Conservation (phyloP, 345 rosid species). For the Cardamine chenopodiifolia region DNA sequence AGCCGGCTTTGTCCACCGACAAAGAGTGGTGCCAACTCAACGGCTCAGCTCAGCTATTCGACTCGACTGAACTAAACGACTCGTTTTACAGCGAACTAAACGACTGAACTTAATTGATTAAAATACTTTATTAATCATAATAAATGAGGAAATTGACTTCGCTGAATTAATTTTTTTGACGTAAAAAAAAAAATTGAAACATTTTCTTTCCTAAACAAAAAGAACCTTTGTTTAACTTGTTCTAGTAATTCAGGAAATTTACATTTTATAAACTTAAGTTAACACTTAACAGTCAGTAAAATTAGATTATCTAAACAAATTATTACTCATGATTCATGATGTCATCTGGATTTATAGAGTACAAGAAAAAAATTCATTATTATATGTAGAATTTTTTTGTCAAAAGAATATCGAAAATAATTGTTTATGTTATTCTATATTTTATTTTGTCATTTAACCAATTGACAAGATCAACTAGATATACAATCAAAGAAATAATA, state of each 20-base stretch:
- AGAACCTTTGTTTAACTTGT: not conserved
- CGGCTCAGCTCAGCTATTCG: slow-evolving; percentile 20
- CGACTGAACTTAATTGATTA: not conserved
- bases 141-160: not conserved
- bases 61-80: not conserved
- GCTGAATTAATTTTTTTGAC: too few species aligned
- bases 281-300: not conserved
- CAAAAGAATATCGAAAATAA: not conserved
- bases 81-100: slow-evolving; percentile 11
- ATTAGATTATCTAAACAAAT: not conserved
- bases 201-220: not conserved
- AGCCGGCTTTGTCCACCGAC: slow-evolving; percentile 51
- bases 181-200: too few species aligned
- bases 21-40: not conserved
- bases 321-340: not conserved
- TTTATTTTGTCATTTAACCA: not conserved
- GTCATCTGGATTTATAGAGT: not conserved
- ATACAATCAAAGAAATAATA: not conserved
- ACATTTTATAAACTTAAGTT: not conserved
- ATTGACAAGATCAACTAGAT: not conserved
- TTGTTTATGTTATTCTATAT: too few species aligned
- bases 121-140: not conserved
- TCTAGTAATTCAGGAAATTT: not conserved
- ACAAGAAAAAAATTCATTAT: not conserved
- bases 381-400: not conserved